Evolutionary conservation across 176 grass and related monocot genomes (phyloP).

Genomic region (Bromus sterilis): DNA sequence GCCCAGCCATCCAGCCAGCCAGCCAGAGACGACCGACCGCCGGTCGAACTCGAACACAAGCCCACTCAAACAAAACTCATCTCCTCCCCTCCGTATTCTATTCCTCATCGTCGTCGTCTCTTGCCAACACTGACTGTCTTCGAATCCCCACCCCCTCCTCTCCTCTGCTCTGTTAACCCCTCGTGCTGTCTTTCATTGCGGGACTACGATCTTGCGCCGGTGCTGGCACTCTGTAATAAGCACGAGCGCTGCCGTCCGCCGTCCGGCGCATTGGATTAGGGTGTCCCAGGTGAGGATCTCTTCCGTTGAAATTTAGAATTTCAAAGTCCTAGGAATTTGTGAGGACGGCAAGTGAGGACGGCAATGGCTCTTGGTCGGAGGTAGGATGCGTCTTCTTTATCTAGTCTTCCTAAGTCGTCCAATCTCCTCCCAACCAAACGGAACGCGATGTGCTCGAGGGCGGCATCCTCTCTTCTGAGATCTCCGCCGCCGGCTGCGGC

Average conservation of each 20-base stretch:
- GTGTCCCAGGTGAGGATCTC: background rate
- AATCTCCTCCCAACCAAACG: background rate
- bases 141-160: slow-evolving; percentile 25
- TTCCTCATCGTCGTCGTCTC: background rate
- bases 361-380: background rate
- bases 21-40: background rate
- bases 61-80: background rate
- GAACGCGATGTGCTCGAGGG: background rate
- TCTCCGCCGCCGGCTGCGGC: background rate
- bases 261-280: background rate
- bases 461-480: background rate
- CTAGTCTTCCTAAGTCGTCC: background rate
- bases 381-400: background rate
- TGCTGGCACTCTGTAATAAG: background rate
- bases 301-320: background rate
- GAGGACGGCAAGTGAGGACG: background rate
- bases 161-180: background rate
- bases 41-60: background rate
- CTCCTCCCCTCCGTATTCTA: background rate
- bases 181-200: background rate
- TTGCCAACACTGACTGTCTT: background rate
- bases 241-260: background rate
- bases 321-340: background rate
- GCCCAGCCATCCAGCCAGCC: background rate
- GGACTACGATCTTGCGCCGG: background rate